A percentile compares a stretch with the other conserved stretches of the same genome.
Evolutionary conservation across 2,329 filamentous ascomycete species (phyloP).

Genomic region (Nemania sp.): DNA sequence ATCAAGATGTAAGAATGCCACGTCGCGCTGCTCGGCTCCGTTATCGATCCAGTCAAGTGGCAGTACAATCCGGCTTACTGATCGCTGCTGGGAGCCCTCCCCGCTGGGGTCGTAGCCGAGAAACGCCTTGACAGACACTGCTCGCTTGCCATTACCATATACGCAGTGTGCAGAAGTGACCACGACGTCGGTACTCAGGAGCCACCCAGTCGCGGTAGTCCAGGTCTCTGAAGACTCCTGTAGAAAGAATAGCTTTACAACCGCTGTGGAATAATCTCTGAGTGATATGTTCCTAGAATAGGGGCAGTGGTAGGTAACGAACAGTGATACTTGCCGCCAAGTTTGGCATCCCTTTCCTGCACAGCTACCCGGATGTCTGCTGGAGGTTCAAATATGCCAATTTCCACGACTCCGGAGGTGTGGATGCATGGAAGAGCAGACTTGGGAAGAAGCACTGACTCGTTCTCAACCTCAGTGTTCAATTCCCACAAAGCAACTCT

Average conservation of each 20-base stretch:
- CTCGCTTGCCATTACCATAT: not conserved
- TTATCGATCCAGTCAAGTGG: not conserved
- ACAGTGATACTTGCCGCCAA: too few relatives aligned
- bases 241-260: too few relatives aligned
- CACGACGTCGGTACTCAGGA: not conserved
- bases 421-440: not conserved
- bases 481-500: not conserved
- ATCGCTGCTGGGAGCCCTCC: not conserved
- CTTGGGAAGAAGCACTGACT: not conserved
- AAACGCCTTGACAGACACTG: not conserved
- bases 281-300: too few relatives aligned
- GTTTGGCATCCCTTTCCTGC: too few relatives aligned
- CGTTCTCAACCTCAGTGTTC: not conserved
- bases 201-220: not conserved
- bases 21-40: not conserved
- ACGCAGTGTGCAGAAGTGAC: not conserved
- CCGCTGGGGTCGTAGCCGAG: not conserved
- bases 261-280: too few relatives aligned
- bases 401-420: not conserved
- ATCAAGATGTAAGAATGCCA: not conserved
- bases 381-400: not conserved
- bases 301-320: too few relatives aligned
- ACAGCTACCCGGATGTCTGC: too few relatives aligned
- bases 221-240: not conserved
- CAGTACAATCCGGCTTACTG: not conserved